Base-by-base conservation (phyloP, 2,329 filamentous ascomycete species). In the Fonsecaea pedrosoi region DNA sequence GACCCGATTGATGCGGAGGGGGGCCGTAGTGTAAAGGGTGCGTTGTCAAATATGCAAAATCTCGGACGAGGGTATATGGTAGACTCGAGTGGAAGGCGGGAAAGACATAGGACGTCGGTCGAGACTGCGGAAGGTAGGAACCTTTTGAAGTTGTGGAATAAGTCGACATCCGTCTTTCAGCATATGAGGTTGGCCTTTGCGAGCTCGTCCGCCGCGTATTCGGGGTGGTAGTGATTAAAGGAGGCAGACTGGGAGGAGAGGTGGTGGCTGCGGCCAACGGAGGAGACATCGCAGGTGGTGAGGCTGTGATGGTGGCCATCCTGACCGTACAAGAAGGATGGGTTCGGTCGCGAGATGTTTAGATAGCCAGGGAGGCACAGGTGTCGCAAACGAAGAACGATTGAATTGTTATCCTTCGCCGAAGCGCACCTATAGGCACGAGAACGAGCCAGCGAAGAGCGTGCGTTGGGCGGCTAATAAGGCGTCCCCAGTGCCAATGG, bases 21-120 rank as follows among this genome's bases (percentile, higher is more conserved):
- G 94, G 91, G 1, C 95, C 95, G 83, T 97, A 97, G 82, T 98
- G 95, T 78, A 97, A 85, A 53, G 92, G 93, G 78, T 98, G 92
- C 63, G 86, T 85, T 32, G 86, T 77, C 37, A 92, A 88, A 77
- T 98, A 99, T 72, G 95, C 95, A 81, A 98, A 99, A 83, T 99
- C 95, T 75, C 95, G 90, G 71, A 99, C 94, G 54, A 92, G 84
- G n/a, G 93, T 89, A 78, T 97, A 97, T 6, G 91, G 80, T 18
- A 97, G 86, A 76, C 89, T 96, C 66, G 93, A 95, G 74, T 92
- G 90, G 78, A 92, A 95, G 74, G 90, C 83, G 15, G 92, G 91
- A 75, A 95, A 94, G 69, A 92, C 85, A 75, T 91, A 87, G n/a
- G 92, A 96, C 64, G 85, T 85, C 21, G 93, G 92, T 68, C 92